These are phyloP conservation scores for Rubia yunnanensis DNA, from an alignment of 257 asterid species.

Conservation along the genomic window DNA sequence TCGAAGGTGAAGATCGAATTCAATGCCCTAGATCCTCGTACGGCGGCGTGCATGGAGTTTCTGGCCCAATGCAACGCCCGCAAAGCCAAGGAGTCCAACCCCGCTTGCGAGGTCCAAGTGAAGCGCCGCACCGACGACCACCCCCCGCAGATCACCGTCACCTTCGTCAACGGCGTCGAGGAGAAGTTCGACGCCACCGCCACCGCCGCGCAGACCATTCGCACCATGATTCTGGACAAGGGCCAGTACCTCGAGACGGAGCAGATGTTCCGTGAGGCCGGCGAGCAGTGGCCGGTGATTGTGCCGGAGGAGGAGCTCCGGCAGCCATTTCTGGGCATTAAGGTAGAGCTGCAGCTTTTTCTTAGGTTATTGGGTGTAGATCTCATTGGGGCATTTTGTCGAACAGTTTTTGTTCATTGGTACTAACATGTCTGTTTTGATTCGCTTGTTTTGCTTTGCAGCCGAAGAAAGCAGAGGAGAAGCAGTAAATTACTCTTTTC, in stretches of 20 bases:
- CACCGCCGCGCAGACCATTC: slow-evolving; percentile 73
- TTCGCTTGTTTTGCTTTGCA: slow-evolving; percentile 19
- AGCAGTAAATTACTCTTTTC: neutral
- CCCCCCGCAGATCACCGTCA: slow-evolving; percentile 81
- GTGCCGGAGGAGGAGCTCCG: too few relatives aligned
- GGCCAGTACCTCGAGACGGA: slow-evolving; percentile 81
- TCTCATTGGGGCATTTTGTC: neutral
- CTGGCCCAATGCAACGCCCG: slow-evolving; percentile 88
- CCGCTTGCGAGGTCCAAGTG: slow-evolving; percentile 75
- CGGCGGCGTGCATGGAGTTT: slow-evolving; percentile 89
- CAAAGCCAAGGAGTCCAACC: slow-evolving; percentile 83
- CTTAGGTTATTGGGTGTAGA: too few relatives aligned
- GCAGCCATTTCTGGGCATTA: slow-evolving; percentile 53
- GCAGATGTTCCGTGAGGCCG: slow-evolving; percentile 87
- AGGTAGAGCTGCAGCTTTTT: slow-evolving; percentile 29
- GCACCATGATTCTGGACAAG: slow-evolving; percentile 73
- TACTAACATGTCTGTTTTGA: neutral
- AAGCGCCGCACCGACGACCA: slow-evolving; percentile 91
- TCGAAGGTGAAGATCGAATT: slow-evolving; percentile 85
- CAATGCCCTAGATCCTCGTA: slow-evolving; percentile 86
- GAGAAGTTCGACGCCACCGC: slow-evolving; percentile 75
- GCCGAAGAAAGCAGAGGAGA: slow-evolving; percentile 65
- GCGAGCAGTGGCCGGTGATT: slow-evolving; percentile 98
- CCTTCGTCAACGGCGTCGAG: slow-evolving; percentile 85
- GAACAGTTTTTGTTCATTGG: neutral